Percentiles rank a stretch among this genome's conserved stretches.
phyloP scores from a whole-genome alignment of 2,329 filamentous ascomycete genomes.

The Diatrype stigma region DNA sequence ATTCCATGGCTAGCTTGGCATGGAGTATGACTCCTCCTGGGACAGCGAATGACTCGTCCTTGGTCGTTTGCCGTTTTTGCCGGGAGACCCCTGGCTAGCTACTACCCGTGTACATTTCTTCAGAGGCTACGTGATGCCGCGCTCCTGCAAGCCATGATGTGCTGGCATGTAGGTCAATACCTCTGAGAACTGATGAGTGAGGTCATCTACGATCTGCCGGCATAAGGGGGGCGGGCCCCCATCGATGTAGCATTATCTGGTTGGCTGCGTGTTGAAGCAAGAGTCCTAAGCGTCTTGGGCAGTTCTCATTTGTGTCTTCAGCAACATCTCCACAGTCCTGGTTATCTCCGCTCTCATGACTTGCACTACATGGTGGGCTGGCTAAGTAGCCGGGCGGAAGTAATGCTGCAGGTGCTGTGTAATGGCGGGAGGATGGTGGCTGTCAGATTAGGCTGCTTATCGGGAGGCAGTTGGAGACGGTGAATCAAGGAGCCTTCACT shows the following conservation, averaged over 20 bases:
- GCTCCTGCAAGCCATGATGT: too few relatives aligned
- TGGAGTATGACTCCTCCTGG: too few relatives aligned
- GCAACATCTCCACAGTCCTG: background rate
- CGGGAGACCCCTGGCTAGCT: too few relatives aligned
- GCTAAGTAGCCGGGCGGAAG: background rate
- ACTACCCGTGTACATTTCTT: too few relatives aligned
- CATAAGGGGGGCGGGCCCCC: background rate
- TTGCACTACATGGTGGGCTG: background rate
- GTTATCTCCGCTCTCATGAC: background rate
- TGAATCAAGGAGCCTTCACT: background rate
- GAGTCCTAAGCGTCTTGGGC: background rate
- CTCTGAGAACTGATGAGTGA: background rate
- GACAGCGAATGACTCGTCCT: too few relatives aligned
- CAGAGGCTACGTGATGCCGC: too few relatives aligned
- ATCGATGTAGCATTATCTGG: background rate
- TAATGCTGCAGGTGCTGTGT: background rate
- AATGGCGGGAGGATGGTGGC: background rate
- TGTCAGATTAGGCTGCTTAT: background rate
- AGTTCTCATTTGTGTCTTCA: background rate
- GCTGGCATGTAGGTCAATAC: background rate
- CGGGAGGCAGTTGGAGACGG: background rate
- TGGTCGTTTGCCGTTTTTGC: too few relatives aligned
- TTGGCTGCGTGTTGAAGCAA: background rate
- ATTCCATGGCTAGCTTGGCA: too few relatives aligned
- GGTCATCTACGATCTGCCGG: background rate